These are phyloP conservation scores for Daldinia decipiens DNA, from an alignment of 495 filamentous ascomycete genomes.

Conservation along the genomic window DNA sequence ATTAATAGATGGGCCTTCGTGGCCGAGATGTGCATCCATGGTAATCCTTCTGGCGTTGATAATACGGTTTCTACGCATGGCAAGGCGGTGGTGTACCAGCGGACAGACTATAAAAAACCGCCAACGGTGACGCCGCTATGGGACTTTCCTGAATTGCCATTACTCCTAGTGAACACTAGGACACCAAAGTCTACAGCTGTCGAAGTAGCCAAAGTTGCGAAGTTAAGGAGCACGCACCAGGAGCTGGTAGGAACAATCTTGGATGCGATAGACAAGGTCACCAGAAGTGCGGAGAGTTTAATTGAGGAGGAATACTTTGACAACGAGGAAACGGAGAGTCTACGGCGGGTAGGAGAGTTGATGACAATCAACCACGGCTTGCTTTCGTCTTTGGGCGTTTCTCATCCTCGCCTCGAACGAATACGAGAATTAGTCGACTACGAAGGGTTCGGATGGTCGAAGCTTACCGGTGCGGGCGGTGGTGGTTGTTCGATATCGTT, in stretches of 20 bases:
- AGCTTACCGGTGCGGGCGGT: constrained; percentile 93
- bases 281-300: constrained; percentile 74
- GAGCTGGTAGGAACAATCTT: constrained; percentile 80
- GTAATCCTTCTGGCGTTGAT: constrained; percentile 94
- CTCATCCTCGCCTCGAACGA: constrained; percentile 90
- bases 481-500: constrained; percentile 95
- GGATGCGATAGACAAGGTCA: constrained; percentile 84
- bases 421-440: constrained; percentile 92
- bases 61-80: constrained; percentile 96
- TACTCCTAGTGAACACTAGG: constrained; percentile 88
- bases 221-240: constrained; percentile 73
- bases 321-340: constrained; percentile 62
- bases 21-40: constrained; percentile 95
- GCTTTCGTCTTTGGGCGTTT: constrained; percentile 87
- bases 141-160: constrained; percentile 88
- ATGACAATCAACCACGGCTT: constrained; percentile 94
- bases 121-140: constrained; percentile 79
- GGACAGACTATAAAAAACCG: constrained; percentile 79
- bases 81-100: constrained; percentile 90
- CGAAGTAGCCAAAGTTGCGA: constrained; percentile 87
- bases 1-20: constrained; percentile 99
- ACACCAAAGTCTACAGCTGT: constrained; percentile 81
- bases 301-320: constrained; percentile 73
- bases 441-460: constrained; percentile 93
- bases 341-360: constrained; percentile 80